These are phyloP conservation scores for Populus ilicifolia DNA, from an alignment of 345 rosid species.

Conservation along the genomic window DNA sequence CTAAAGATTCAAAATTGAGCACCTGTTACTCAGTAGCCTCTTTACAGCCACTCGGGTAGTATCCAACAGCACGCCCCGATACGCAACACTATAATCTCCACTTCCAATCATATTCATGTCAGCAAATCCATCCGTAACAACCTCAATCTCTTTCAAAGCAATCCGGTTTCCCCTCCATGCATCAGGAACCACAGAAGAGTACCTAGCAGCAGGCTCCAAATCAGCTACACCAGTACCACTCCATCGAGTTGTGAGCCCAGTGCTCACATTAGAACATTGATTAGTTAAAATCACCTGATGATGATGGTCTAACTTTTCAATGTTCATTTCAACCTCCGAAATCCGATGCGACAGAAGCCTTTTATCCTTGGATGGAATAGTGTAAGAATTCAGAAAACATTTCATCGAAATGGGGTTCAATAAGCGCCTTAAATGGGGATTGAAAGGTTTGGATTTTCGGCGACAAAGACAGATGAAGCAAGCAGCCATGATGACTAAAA, in stretches of 20 bases:
- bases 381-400: constrained; percentile 5
- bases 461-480: constrained; percentile 30
- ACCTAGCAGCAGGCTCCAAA: constrained; percentile 11
- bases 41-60: constrained; percentile 52
- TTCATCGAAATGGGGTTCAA: constrained; percentile 26
- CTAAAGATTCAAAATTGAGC: not conserved
- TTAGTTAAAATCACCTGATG: constrained; percentile 18
- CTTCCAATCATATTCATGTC: constrained; percentile 46
- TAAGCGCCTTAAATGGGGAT: constrained; percentile 25
- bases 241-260: not conserved
- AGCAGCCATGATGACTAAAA: constrained; percentile 23
- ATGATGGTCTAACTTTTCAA: constrained; percentile 21
- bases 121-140: constrained; percentile 49
- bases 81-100: constrained; percentile 47
- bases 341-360: constrained; percentile 30
- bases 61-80: constrained; percentile 48
- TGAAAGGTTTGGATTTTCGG: constrained; percentile 21
- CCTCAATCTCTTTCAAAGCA: constrained; percentile 40
- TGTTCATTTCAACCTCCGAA: constrained; percentile 35
- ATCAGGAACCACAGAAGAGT: not conserved
- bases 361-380: constrained; percentile 26
- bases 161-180: constrained; percentile 29
- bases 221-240: constrained; percentile 6
- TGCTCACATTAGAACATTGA: constrained; percentile 16
- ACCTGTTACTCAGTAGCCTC: constrained; percentile 45